Conservation (phyloP, 305 asterid genomes). For the Fraxinus angustifolia region DNA sequence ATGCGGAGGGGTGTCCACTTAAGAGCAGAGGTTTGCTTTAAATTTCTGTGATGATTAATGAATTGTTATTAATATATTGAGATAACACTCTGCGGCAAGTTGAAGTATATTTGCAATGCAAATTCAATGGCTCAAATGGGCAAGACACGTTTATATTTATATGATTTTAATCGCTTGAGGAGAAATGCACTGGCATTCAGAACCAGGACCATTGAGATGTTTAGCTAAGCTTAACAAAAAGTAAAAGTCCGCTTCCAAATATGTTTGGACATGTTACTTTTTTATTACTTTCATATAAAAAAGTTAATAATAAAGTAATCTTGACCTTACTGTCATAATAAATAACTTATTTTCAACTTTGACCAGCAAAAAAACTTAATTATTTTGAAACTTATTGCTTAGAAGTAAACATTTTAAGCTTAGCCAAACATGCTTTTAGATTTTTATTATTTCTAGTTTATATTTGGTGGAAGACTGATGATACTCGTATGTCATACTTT, state of each 20-base stretch:
- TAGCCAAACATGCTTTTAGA: neutral
- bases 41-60: neutral
- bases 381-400: neutral
- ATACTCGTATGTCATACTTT: neutral
- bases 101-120: neutral
- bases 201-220: neutral
- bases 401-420: neutral
- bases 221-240: neutral
- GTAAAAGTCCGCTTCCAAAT: neutral
- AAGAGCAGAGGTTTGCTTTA: constrained; percentile 37
- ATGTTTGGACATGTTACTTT: neutral
- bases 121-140: neutral
- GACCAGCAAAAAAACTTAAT: neutral
- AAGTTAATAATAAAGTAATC: neutral
- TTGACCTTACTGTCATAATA: neutral
- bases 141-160: neutral
- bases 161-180: neutral
- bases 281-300: neutral
- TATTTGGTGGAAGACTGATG: neutral
- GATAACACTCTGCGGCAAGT: neutral
- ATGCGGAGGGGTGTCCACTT: constrained; percentile 33
- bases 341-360: neutral
- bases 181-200: neutral
- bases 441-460: neutral
- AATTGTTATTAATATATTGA: neutral